A percentile compares a stretch with the other conserved stretches of the same genome.
Evolutionary conservation across 371 early-diverging fungal genomes (phyloP).

Genomic region (Cokeromyces recurvatus): DNA sequence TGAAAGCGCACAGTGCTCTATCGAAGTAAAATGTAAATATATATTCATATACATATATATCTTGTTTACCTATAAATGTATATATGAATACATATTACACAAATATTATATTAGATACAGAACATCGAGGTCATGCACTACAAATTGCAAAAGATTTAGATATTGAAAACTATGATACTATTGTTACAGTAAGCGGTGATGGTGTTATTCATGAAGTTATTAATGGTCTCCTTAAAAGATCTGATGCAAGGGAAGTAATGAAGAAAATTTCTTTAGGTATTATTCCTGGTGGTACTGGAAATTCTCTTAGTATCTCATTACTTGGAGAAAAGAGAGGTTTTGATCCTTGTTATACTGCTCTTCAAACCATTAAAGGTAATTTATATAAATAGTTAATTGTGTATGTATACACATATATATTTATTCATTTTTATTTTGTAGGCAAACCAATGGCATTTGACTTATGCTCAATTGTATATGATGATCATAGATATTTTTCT

Average conservation of each 20-base stretch:
- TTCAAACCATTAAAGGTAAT: conserved; percentile 54
- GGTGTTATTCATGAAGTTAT: conserved; percentile 77
- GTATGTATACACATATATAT: not conserved
- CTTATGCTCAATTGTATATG: conserved; percentile 56
- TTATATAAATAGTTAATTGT: not conserved
- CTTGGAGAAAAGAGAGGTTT: conserved; percentile 49
- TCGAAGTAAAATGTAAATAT: conserved; percentile 54
- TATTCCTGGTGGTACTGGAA: conserved; percentile 66
- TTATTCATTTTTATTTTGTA: no score
- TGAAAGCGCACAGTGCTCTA: conserved; percentile 53
- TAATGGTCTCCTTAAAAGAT: conserved; percentile 66
- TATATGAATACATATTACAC: conserved; percentile 9
- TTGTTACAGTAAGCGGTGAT: conserved; percentile 73
- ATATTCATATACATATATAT: not conserved
- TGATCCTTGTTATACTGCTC: conserved; percentile 43
- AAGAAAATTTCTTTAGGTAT: conserved; percentile 57
- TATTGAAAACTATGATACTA: conserved; percentile 49
- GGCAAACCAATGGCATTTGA: conserved; percentile 31
- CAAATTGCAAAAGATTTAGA: conserved; percentile 58
- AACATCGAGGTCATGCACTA: conserved; percentile 58
- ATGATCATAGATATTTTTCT: conserved; percentile 47
- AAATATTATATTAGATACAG: no score
- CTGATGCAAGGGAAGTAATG: conserved; percentile 52
- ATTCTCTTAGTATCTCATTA: conserved; percentile 50
- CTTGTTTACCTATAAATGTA: not conserved